Conservation (phyloP, 106 monocot genomes). For the Apostasia shenzhenica region DNA sequence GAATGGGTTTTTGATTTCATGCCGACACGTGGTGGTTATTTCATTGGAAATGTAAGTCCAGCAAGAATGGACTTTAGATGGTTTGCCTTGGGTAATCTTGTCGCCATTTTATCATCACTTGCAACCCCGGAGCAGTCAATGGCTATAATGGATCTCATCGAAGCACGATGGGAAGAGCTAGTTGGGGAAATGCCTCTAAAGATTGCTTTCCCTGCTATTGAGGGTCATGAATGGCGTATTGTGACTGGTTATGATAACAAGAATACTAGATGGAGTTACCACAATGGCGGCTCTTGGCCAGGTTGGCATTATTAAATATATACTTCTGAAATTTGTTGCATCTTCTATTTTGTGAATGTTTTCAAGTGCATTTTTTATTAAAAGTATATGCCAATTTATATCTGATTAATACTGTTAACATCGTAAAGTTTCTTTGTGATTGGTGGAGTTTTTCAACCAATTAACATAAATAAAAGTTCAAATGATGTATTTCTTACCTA, state of each 20-base stretch:
- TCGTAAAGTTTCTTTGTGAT: too few species aligned
- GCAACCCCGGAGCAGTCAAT: slow-evolving; percentile 69
- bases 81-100: slow-evolving; percentile 75
- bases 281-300: slow-evolving; percentile 87
- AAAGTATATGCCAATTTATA: too few species aligned
- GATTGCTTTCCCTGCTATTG: slow-evolving; percentile 66
- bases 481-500: too few species aligned
- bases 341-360: too few species aligned
- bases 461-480: too few species aligned
- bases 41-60: slow-evolving; percentile 76
- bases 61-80: slow-evolving; percentile 85
- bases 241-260: slow-evolving; percentile 82
- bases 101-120: slow-evolving; percentile 76
- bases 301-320: slow-evolving; percentile 23
- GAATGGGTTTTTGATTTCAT: slow-evolving; percentile 91
- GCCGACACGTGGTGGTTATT: slow-evolving; percentile 67
- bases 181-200: slow-evolving; percentile 79
- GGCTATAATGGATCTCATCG: slow-evolving; percentile 90
- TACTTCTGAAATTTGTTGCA: too few species aligned
- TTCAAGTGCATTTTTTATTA: too few species aligned
- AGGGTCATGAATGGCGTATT: slow-evolving; percentile 69
- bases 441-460: too few species aligned
- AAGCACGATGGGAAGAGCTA: slow-evolving; percentile 76
- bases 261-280: slow-evolving; percentile 87
- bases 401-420: too few species aligned